A percentile compares a stretch with the other conserved stretches of the same genome.
These are phyloP conservation scores for Glaciozyma antarctica DNA, from an alignment of 768 basidiomycete species.

Conservation along the genomic window DNA sequence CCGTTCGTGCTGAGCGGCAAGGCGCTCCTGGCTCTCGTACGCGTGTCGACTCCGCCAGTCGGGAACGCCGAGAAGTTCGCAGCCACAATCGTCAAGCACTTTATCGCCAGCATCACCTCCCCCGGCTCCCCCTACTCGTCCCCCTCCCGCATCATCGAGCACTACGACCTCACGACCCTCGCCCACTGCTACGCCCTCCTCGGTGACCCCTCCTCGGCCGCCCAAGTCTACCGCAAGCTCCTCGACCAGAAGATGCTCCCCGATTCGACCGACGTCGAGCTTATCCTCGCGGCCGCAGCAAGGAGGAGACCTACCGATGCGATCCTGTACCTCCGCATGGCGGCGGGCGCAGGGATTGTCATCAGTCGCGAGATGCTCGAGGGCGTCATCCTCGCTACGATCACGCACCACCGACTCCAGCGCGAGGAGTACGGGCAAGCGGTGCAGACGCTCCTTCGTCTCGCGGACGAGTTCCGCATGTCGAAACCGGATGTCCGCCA, in stretches of 20 bases:
- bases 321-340: neutral
- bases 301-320: too few relatives aligned
- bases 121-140: slow-evolving; percentile 7
- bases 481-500: too few relatives aligned
- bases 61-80: neutral
- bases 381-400: too few relatives aligned
- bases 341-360: too few relatives aligned
- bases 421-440: too few relatives aligned
- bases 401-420: too few relatives aligned
- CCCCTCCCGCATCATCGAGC: neutral
- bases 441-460: too few relatives aligned
- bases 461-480: too few relatives aligned
- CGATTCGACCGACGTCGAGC: slow-evolving; percentile 16
- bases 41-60: neutral
- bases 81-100: neutral
- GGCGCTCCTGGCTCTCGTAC: neutral
- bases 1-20: neutral
- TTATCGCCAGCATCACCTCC: neutral
- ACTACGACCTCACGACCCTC: slow-evolving; percentile 23
- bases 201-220: slow-evolving; percentile 1
- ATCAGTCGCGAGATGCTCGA: too few relatives aligned
- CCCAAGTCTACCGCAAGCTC: slow-evolving; percentile 11
- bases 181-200: slow-evolving; percentile 13
- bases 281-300: neutral
- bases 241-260: slow-evolving; percentile 7